Percentiles rank a stretch among this genome's conserved stretches.
These are phyloP conservation scores for Schizothecium vesticola DNA, from an alignment of 495 filamentous ascomycete genomes.

Conservation along the genomic window DNA sequence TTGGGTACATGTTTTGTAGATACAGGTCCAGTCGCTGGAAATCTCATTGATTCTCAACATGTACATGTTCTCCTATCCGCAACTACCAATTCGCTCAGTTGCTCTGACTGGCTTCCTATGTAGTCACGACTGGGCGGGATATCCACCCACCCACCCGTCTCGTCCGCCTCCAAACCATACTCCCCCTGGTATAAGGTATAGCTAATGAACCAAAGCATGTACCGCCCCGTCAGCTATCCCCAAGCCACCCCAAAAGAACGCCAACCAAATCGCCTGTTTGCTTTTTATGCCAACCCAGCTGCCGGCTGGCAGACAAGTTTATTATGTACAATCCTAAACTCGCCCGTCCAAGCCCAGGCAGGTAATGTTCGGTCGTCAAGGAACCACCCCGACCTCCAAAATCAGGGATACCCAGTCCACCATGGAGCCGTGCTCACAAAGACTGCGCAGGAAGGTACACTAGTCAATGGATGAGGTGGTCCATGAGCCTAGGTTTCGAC, in stretches of 20 bases:
- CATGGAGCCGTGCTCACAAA: neutral
- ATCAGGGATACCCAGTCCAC: neutral
- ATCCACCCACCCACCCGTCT: neutral
- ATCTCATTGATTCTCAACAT: neutral
- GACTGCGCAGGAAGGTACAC: neutral
- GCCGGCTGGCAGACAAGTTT: neutral
- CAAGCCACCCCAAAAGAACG: neutral
- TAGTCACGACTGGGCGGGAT: neutral
- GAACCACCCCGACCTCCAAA: neutral
- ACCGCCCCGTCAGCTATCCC: neutral
- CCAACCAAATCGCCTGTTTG: neutral
- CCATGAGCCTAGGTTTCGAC: conserved; percentile 39
- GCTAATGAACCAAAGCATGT: neutral
- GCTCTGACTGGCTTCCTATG: neutral
- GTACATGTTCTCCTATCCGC: neutral
- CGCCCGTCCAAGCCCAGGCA: neutral
- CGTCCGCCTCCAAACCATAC: neutral
- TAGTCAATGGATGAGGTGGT: conserved; percentile 37
- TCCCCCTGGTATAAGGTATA: neutral
- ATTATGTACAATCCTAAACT: neutral
- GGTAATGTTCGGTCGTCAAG: neutral
- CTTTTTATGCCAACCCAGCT: neutral
- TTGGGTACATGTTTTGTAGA: neutral
- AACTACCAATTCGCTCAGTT: neutral
- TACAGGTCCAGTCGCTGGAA: neutral